Base-by-base conservation (phyloP, 2,329 filamentous ascomycete genomes). In the Metarhizium guizhouense region DNA sequence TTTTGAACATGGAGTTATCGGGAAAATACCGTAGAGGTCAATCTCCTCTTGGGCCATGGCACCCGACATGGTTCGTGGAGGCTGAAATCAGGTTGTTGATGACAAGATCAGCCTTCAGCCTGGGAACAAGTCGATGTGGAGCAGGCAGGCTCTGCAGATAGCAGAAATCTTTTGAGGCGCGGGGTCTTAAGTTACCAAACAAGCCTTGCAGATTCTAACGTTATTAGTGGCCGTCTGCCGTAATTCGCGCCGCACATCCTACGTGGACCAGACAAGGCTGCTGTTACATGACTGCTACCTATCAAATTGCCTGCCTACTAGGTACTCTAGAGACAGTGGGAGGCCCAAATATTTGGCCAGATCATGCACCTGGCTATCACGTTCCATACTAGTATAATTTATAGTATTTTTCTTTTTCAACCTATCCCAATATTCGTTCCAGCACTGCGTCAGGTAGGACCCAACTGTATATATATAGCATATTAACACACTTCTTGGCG, bases 21-120 rank as follows among this genome's bases (percentile, higher is more conserved):
- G 32, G 10, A 30, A 54, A 74, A 63, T 72, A 84, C 83, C 79
- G 63, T 86, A 86, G 69, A 86, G 82, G 71, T 86, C 82, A 57
- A 81, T 68, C 60, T 82, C 75, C 59, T 75, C 72, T 38, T 61
- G 63, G 49, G 58, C 63, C 52, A 61, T 59, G 56, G 61, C 57
- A 57, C 61, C 63, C 36, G 64, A 52, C 62, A 60, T 63, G 60
- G 54, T 63, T 61, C 30, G 50, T 11, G 20, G 36, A 10, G 36
- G 25, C 25, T 43, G 13, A 29, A 30, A 38, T 29, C 30, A 48
- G 49, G 40, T 30, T 30, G 43, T 20, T 54, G 34, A 16, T 52
- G 48, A 42, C 30, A 38, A 40, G 29, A 47, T 47, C 2, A 42
- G 56, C 45, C 40, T 18, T 20, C 40, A 32, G 47, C 16, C 34